Percentiles rank a stretch among this genome's conserved stretches.
Conservation (phyloP, 2,329 filamentous ascomycete species). For the Fusarium haematococcum region DNA sequence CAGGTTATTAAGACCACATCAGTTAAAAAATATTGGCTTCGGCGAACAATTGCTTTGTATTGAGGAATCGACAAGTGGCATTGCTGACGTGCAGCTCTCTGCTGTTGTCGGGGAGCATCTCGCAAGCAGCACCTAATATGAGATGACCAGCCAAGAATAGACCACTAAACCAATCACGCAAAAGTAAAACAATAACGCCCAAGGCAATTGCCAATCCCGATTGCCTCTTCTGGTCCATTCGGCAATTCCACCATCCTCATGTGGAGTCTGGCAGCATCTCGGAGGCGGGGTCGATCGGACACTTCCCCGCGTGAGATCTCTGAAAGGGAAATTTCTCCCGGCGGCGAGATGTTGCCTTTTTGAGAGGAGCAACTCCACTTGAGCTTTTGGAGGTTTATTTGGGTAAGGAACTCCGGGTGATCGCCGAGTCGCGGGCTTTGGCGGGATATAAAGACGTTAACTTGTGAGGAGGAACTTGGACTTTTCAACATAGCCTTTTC, state of each 20-base stretch:
- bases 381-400: not conserved
- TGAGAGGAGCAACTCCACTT: not conserved
- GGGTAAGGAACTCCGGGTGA: not conserved
- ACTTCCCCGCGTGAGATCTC: not conserved
- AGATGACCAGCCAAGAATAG: not conserved
- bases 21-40: too few relatives aligned
- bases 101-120: not conserved
- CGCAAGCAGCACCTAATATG: not conserved
- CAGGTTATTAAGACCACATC: accelerated
- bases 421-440: not conserved
- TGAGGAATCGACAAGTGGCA: not conserved
- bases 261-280: not conserved
- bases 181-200: not conserved
- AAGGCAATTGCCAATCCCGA: not conserved
- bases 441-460: not conserved
- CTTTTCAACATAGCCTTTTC: not conserved
- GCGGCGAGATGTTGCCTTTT: slow-evolving; percentile 3
- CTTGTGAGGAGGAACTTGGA: not conserved
- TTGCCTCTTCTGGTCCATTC: not conserved
- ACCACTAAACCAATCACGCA: not conserved
- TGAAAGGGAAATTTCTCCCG: slow-evolving; percentile 2
- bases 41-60: not conserved
- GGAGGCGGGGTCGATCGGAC: not conserved
- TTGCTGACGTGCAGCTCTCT: not conserved
- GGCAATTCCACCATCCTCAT: not conserved